Base-by-base conservation (phyloP, 2,329 filamentous ascomycete genomes). In the Claviceps arundinis region DNA sequence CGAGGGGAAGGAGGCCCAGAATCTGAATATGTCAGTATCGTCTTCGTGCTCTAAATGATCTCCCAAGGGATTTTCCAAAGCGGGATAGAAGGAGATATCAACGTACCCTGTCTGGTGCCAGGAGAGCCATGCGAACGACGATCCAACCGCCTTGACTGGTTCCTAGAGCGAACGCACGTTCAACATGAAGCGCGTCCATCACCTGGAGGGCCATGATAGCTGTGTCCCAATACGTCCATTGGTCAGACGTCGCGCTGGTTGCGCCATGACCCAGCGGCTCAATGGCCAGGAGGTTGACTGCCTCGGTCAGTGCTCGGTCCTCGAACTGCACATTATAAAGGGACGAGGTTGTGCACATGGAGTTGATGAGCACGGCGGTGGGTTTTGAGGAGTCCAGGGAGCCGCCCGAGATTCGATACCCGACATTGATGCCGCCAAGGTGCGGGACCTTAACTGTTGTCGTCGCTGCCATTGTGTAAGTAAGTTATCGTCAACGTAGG, bases 181-280 rank as follows among this genome's bases (percentile, higher is more conserved):
- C 50, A 26, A 78, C 66, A 2, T 68, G 67, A 3, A 78, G 66
- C 5, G 68, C 68, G 41, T 78, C 72, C 68, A 82, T 67, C 1
- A 77, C 75, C 63, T 82, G 76, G 8, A 79, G 63, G 11, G 72
- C 71, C 73, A 81, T 73, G 54, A 69, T 63, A 45, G 75, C 75
- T 3, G 74, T 65, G 60, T 78, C 76, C 76, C 76, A 78, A 64
- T 76, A 77, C 2, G 73, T 78, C 58, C 75, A 78, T 54, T 75
- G 71, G 58, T 76, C 73, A 0, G 60, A 58, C n/a, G 61, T 51
- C 52, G 60, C 66, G 52, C 61, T 64, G 1, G 74, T 77, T 16
- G 69, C 62, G 55, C 75, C 75, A 57, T 78, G 75, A 52, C 75
- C 75, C 0, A 78, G 68, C 1, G 73, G 74, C 62, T 78, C 75